Evolutionary conservation across 2,329 filamentous ascomycete genomes (phyloP).

Genomic region (Monosporascus cannonballus): DNA sequence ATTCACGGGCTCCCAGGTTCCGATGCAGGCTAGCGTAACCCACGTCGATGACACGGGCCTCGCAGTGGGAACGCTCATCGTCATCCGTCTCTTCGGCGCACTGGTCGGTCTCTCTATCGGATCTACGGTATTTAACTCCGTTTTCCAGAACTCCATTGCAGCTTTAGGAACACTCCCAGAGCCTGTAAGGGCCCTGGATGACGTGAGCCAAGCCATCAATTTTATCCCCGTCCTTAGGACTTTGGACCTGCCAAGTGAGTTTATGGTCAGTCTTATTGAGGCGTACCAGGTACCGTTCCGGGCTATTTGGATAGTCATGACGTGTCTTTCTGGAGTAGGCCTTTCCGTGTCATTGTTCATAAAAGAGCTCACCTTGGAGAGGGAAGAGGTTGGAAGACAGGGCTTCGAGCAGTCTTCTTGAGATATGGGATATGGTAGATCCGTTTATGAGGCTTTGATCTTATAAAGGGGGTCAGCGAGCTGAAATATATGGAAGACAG

Average conservation of each 20-base stretch:
- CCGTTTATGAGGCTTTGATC: too few relatives aligned
- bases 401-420: slow-evolving; percentile 2
- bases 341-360: slow-evolving; percentile 2
- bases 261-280: neutral
- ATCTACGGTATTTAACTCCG: slow-evolving; percentile 25
- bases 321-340: slow-evolving; percentile 2
- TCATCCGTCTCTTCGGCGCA: slow-evolving; percentile 29
- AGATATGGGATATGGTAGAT: too few relatives aligned
- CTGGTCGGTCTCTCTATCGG: slow-evolving; percentile 28
- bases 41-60: slow-evolving; percentile 27
- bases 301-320: slow-evolving; percentile 3
- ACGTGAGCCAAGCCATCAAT: slow-evolving; percentile 11
- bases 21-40: slow-evolving; percentile 26
- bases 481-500: too few relatives aligned
- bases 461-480: too few relatives aligned
- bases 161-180: slow-evolving; percentile 7
- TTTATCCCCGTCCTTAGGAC: slow-evolving; percentile 10
- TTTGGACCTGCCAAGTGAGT: slow-evolving; percentile 1
- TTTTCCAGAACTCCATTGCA: slow-evolving; percentile 14
- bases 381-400: slow-evolving; percentile 4
- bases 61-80: slow-evolving; percentile 24
- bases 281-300: slow-evolving; percentile 2
- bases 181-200: slow-evolving; percentile 3
- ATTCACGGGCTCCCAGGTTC: slow-evolving; percentile 8
- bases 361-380: slow-evolving; percentile 4